Base-by-base conservation (phyloP, 331 rosid species). In the Pyrus hybrid region DNA sequence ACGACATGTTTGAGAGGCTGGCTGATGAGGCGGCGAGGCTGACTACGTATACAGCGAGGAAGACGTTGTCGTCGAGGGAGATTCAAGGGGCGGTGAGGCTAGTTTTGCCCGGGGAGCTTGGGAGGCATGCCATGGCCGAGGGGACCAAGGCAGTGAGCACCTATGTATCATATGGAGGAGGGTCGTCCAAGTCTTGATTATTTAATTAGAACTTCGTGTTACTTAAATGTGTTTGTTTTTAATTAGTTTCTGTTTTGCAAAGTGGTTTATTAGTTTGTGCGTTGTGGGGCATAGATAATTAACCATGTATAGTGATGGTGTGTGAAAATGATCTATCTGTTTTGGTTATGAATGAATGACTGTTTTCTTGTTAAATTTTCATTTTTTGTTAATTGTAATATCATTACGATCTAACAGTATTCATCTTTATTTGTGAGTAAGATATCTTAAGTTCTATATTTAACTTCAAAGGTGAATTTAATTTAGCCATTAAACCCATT, bases 1-100 rank as follows among this genome's bases (percentile, higher is more conserved):
- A 67, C 56, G 98, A 93, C 81, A 86, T 93, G 92, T 89, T 91
- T 75, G 93, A 89, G 79, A 85, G 88, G 76, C 80, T 93, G 9
- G 91, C 89, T 1, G 64, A 22, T 29, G 95, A 91, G 56, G 96
- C 97, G 23, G 33, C 88, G 0, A 83, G 35, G 72, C 78, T 93
- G 60, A 74, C 76, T 1, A 75, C 13, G 18, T 85, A 89, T 66
- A 72, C 88, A 1, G 70, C 87, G 13, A 75, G 76, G 28, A 35
- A 68, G 76, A 87, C 93, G 2, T n/a, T 90, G 57, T 76, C 93
- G 1, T 63, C 89, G 0, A 82, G 90, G 80, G 93, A 88, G 79
- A 86, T 92, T 23, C 94, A 90, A 68, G 91, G 89, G 7, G 91
- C 94, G 14, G 93, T 90, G 37, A 80, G 68, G 84, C 85, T 90